These are phyloP conservation scores for Neostapfia colusana DNA, from an alignment of 176 grass and related monocot genomes.

Conservation along the genomic window DNA sequence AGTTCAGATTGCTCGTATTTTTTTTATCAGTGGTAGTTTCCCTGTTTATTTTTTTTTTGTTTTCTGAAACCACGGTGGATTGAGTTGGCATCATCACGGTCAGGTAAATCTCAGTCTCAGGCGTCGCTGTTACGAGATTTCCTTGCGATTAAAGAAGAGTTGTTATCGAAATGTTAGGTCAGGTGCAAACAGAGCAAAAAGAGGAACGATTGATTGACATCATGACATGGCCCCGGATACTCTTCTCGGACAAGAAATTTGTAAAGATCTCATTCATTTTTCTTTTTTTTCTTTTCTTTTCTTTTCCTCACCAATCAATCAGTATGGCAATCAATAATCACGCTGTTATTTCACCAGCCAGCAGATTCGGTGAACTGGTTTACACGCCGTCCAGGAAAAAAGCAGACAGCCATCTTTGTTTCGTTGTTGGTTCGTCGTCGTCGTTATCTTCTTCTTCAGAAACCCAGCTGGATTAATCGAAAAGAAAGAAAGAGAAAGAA, in stretches of 20 bases:
- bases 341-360: slow-evolving; percentile 48
- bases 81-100: background rate
- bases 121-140: slow-evolving; percentile 25
- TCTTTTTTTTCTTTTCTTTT: background rate
- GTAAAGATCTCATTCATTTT: slow-evolving; percentile 38
- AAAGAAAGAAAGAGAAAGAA: background rate
- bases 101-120: slow-evolving; percentile 9
- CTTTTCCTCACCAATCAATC: slow-evolving; percentile 37
- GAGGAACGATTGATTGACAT: slow-evolving; percentile 8
- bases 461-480: background rate
- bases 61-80: background rate
- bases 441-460: background rate
- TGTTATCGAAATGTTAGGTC: slow-evolving; percentile 23
- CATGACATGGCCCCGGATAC: slow-evolving; percentile 27
- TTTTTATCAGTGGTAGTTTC: background rate
- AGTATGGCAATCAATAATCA: slow-evolving; percentile 46
- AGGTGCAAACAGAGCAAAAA: slow-evolving; percentile 3
- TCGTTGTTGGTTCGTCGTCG: slow-evolving; percentile 25
- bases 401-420: slow-evolving; percentile 46
- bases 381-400: slow-evolving; percentile 63
- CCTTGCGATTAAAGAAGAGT: slow-evolving; percentile 33
- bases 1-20: background rate
- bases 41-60: no score
- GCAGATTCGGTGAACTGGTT: slow-evolving; percentile 52
- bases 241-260: slow-evolving; percentile 18